Conservation (phyloP, 1,284 basidiomycete species). For the Sporisorium scitamineum region DNA sequence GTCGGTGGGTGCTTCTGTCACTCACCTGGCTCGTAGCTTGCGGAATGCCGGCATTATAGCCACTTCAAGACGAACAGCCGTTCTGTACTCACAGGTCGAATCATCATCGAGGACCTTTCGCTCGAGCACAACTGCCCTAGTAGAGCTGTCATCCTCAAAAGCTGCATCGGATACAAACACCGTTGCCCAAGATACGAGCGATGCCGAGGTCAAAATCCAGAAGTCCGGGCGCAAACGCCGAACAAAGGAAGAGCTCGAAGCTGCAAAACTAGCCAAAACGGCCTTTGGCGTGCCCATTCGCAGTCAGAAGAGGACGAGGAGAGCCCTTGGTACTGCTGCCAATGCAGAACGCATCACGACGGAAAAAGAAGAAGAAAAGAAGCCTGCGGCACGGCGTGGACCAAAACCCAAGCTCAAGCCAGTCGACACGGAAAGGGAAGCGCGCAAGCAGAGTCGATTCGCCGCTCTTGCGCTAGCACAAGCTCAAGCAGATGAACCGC, state of each 20-base stretch:
- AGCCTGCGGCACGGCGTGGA: background rate
- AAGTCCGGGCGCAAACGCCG: conserved; percentile 23
- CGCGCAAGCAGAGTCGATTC: conserved; percentile 1
- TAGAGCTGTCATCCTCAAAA: background rate
- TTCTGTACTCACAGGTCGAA: background rate
- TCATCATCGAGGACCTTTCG: conserved; percentile 16
- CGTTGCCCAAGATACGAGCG: background rate
- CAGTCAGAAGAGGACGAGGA: conserved; percentile 15
- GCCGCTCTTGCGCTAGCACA: background rate
- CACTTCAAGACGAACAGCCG: background rate
- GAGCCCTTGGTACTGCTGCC: conserved; percentile 7
- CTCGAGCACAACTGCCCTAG: background rate
- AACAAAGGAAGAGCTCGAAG: conserved; percentile 23
- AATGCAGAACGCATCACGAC: background rate
- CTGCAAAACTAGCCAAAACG: conserved; percentile 16
- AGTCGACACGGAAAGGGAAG: background rate
- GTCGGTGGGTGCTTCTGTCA: background rate
- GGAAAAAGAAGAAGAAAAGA: background rate
- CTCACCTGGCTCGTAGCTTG: conserved; percentile 6
- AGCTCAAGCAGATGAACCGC: conserved; percentile 5
- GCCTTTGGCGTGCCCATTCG: conserved; percentile 23
- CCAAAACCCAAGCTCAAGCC: conserved; percentile 4
- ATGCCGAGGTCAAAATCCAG: background rate
- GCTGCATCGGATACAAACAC: background rate
- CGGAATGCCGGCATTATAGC: conserved; percentile 1